A percentile compares a stretch with the other conserved stretches of the same genome.
These are phyloP conservation scores for Morella rubra DNA, from an alignment of 306 rosid genomes.

Conservation along the genomic window DNA sequence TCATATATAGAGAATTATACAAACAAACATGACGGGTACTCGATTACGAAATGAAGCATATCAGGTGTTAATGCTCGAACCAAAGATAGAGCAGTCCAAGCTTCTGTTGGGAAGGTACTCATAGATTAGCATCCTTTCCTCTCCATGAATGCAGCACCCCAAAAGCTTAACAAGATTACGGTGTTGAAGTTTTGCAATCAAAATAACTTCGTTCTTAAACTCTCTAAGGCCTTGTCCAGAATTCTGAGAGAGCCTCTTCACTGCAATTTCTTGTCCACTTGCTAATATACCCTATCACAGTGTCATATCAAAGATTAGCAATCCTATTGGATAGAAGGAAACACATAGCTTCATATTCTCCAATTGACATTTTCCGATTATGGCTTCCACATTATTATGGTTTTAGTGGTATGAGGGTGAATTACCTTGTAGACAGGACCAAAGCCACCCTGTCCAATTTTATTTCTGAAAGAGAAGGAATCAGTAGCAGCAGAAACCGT, in stretches of 20 bases:
- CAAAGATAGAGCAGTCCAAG: constrained; percentile 43
- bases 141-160: constrained; percentile 45
- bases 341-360: not conserved
- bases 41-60: not conserved
- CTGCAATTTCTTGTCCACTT: constrained; percentile 41
- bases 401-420: constrained; percentile 1
- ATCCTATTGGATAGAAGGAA: not conserved
- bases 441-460: constrained; percentile 58
- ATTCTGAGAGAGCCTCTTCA: constrained; percentile 37
- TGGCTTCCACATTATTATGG: no score
- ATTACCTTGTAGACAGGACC: constrained; percentile 49
- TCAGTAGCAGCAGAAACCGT: constrained; percentile 42
- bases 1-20: not conserved
- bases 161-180: constrained; percentile 49
- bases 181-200: constrained; percentile 47
- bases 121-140: constrained; percentile 38
- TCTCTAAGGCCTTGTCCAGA: constrained; percentile 43
- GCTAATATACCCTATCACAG: constrained; percentile 35
- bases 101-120: constrained; percentile 47
- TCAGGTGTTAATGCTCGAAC: constrained; percentile 20
- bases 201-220: constrained; percentile 45
- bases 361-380: not conserved
- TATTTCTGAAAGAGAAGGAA: constrained; percentile 33
- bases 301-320: constrained; percentile 12
- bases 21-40: not conserved